Percentiles rank a stretch among this genome's conserved stretches.
phyloP scores from a whole-genome alignment of 2,329 filamentous ascomycete genomes.

The Dactylellina cionopaga region DNA sequence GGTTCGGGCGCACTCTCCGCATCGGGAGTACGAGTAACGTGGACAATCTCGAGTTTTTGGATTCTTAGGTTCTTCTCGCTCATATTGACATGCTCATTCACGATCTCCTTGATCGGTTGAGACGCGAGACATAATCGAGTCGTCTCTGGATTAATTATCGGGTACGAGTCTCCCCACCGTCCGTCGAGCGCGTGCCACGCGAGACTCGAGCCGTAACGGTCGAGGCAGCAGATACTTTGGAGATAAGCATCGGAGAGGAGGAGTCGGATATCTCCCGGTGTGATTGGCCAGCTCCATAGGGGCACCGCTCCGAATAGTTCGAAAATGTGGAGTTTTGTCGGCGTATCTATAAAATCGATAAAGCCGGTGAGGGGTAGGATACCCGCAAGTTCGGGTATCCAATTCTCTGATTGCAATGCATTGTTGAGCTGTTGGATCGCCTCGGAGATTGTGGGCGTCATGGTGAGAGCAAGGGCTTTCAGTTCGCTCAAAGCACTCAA shows the following conservation, averaged over 20 bases:
- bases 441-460: conserved; percentile 22
- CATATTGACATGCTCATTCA: conserved; percentile 40
- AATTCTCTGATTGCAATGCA: conserved; percentile 16
- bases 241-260: conserved; percentile 39
- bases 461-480: not conserved
- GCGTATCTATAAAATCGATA: conserved; percentile 43
- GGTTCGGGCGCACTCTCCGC: conserved; percentile 5
- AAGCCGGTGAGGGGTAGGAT: conserved; percentile 41
- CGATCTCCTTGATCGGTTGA: conserved; percentile 14
- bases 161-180: conserved; percentile 31
- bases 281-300: conserved; percentile 39
- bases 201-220: conserved; percentile 31
- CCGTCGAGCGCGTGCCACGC: conserved; percentile 42
- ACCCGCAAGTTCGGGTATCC: conserved; percentile 29
- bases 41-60: conserved; percentile 29
- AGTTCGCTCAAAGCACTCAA: no score
- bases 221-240: conserved; percentile 36
- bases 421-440: conserved; percentile 22
- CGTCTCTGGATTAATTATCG: conserved; percentile 38
- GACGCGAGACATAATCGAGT: conserved; percentile 32
- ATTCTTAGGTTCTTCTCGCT: conserved; percentile 28
- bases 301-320: conserved; percentile 32
- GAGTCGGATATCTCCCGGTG: conserved; percentile 34
- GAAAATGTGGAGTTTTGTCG: conserved; percentile 42
- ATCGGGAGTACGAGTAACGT: conserved; percentile 13